Base-by-base conservation (phyloP, 805 yeast species). In the Isabelozyma pseudorhagii region DNA sequence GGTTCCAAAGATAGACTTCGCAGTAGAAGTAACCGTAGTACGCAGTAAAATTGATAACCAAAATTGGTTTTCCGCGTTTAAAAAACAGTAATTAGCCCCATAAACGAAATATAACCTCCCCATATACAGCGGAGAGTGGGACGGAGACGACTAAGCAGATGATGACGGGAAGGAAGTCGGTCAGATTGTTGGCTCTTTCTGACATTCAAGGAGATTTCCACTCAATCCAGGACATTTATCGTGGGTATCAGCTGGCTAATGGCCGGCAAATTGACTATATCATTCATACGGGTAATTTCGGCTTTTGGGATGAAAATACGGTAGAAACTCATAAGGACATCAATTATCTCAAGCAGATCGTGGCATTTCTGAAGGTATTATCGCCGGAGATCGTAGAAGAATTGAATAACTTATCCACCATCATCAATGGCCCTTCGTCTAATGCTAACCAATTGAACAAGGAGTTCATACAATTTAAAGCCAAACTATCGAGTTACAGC, bases 271-370 rank as follows among this genome's bases (percentile, higher is more conserved):
- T 13, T 25, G 41, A 14, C 34, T 44, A 79, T 18, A 76, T 86
- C 27, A 71, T 86, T 11, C 91, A 86, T 59, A 83, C 89, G 4
- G 92, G 93, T n/a, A 84, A 83, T 52, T 87, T 86, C 69, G 96
- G 96, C 10, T 85, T 87, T 61, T 81, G 87, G 67, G 87, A 86
- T 57, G 67, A 67, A 36, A 78, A 76, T 14, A 79, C 87, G 41
- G 74, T 85, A 6, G 50, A 69, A 64, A 18, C 68, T 72, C 58
- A 83, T 81, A 49, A 79, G 78, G 61, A 84, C 77, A 58, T 81
- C 76, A 51, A 55, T 46, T 84, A 80, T 57, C 66, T 81, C 42
- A 78, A 87, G 53, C 87, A 83, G 57, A 79, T 86, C 31, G 86
- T 85, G 10, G 85, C 84, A 50, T 84, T 83, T 56, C 82, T 84